phyloP scores from a whole-genome alignment of 306 rosid genomes.

The Prunus mira region DNA sequence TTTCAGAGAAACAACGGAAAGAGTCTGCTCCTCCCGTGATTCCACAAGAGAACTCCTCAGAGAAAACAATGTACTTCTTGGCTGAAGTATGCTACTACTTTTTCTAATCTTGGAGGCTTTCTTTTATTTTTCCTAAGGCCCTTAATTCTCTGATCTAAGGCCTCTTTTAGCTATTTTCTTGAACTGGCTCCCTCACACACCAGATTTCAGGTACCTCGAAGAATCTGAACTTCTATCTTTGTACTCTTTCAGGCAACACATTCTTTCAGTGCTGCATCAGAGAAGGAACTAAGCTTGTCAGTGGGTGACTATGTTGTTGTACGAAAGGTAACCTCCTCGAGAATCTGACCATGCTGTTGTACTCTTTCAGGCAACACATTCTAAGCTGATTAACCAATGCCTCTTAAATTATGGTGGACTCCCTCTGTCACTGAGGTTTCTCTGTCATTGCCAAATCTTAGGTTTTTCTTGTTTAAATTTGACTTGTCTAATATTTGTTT shows the following conservation, averaged over 20 bases:
- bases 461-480: background rate
- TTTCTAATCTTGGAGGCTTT: constrained; percentile 10
- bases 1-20: constrained; percentile 92
- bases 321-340: constrained; percentile 61
- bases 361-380: background rate
- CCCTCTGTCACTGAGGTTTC: background rate
- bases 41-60: constrained; percentile 53
- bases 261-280: constrained; percentile 62
- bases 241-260: constrained; percentile 66
- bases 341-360: background rate
- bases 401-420: background rate
- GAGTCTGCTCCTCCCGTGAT: constrained; percentile 91
- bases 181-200: constrained; percentile 9
- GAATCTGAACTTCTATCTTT: background rate
- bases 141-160: background rate
- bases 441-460: background rate
- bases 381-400: background rate
- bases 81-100: constrained; percentile 70
- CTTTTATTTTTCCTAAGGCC: background rate
- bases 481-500: background rate
- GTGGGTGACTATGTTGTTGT: constrained; percentile 88
- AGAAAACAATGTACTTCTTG: constrained; percentile 80
- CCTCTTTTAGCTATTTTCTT: background rate
- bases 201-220: background rate
- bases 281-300: constrained; percentile 86